Base-by-base conservation (phyloP, 2,329 filamentous ascomycete genomes). In the Ophiostoma fasciatum region DNA sequence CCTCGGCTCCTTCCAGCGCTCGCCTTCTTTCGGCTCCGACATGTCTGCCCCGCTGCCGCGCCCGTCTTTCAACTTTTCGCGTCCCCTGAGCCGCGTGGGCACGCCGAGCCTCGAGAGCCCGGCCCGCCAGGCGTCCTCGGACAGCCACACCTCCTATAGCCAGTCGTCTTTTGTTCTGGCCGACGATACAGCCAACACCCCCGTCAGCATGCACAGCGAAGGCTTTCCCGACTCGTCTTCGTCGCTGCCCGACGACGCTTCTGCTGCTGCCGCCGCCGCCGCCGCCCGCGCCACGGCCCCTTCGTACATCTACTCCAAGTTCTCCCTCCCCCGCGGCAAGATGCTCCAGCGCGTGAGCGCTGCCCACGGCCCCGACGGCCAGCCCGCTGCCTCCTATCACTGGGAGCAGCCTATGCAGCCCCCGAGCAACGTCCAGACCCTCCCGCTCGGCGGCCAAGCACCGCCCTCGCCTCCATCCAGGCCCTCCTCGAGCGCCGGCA, bases 21-120 rank as follows among this genome's bases (percentile, higher is more conserved):
- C 87, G 1, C 84, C 85, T 2, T 96, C 90, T 0, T 68, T 83
- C 26, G 77, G 76, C 42, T 96, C 88, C 1, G 83, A 94, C 42
- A 71, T 73, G 34, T 93, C 85, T 2, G 67, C 68, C 30, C 68
- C 55, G 9, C 51, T 85, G 25, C 74, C 78, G 11, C 71, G 78
- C 13, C 81, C 84, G 1, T 74, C 81, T 0, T 88, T 92, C 59
- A 96, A 98, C 57, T 96, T 96, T 55, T 96, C 90, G 1, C 72
- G 90, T 29, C 90, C 90, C 0, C 60, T 93, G 42, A 94, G 88
- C 55, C 69, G 78, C 51, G 71, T 75, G 41, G 74, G 74, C 42
- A 75, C 69, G 11, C 71, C 72, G 13, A 59, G 50, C 30, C 59
- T 67, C 46, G 71, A 78, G n/a, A 54, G 60, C 29, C 73, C 74